A percentile compares a stretch with the other conserved stretches of the same genome.
Evolutionary conservation across 2,329 filamentous ascomycete species (phyloP).

Genomic region (Colletotrichum coccodes): DNA sequence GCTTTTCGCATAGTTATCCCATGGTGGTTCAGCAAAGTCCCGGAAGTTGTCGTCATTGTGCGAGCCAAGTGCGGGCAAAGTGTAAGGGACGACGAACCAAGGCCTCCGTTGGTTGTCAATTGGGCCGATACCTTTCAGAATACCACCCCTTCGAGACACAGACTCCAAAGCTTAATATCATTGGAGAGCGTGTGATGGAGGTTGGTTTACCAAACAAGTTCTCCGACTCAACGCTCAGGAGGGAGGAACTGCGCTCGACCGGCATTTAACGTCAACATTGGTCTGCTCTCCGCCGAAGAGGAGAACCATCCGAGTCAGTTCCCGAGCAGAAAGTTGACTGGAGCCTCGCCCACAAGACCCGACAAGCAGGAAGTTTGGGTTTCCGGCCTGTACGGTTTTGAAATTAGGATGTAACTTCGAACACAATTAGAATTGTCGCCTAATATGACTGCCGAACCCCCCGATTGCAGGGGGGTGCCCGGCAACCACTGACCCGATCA

Average conservation of each 20-base stretch:
- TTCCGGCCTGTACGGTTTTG: background rate
- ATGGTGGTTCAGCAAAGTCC: background rate
- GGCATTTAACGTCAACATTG: background rate
- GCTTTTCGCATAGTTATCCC: background rate
- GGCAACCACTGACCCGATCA: background rate
- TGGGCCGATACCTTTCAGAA: background rate
- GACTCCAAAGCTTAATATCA: background rate
- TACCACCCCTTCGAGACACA: background rate
- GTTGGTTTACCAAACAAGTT: background rate
- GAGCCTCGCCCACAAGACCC: background rate
- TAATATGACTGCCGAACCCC: background rate
- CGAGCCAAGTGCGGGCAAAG: background rate
- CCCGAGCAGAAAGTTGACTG: background rate
- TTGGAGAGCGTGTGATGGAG: background rate
- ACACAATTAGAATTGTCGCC: background rate
- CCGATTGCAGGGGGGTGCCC: constrained; percentile 17
- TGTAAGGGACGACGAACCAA: background rate
- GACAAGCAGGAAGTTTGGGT: background rate
- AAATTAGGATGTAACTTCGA: background rate
- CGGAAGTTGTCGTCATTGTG: background rate
- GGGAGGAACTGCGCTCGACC: background rate
- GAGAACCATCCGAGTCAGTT: background rate
- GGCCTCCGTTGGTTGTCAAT: no score
- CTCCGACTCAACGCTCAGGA: background rate
- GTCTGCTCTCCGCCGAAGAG: no score